Conservation (phyloP, 352 stramenopile genomes). For the Discostella stelligera region DNA sequence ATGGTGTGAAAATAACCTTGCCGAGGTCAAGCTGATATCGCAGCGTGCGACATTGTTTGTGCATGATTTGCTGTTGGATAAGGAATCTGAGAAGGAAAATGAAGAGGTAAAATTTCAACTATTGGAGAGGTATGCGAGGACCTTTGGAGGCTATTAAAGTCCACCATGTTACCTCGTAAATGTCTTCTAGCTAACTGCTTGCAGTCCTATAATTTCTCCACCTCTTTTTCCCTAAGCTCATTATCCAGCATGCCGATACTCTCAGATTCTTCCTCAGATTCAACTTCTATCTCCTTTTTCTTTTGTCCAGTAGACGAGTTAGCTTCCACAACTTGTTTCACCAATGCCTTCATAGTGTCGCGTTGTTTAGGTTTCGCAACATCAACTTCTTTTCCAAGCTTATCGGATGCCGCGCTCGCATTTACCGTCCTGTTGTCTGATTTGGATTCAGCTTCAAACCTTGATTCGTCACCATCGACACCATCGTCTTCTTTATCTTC, state of each 20-base stretch:
- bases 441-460: conserved; percentile 5
- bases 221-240: background rate
- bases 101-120: conserved; percentile 56
- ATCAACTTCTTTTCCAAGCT: conserved; percentile 13
- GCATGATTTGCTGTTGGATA: conserved; percentile 74
- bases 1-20: conserved; percentile 67
- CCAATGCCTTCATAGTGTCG: conserved; percentile 37
- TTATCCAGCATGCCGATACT: background rate
- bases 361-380: conserved; percentile 31
- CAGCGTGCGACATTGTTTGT: conserved; percentile 72
- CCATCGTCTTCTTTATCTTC: conserved; percentile 26
- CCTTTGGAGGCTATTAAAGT: conserved; percentile 8
- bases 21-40: conserved; percentile 55
- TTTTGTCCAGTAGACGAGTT: conserved; percentile 31
- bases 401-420: background rate
- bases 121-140: conserved; percentile 41
- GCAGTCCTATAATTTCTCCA: conserved; percentile 9
- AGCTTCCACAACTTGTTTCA: conserved; percentile 44
- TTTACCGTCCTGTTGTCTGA: background rate
- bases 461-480: conserved; percentile 13
- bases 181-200: background rate
- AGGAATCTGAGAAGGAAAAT: conserved; percentile 61
- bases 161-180: too few relatives aligned
- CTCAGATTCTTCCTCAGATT: conserved; percentile 24
- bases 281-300: conserved; percentile 35